Evolutionary conservation across 495 filamentous ascomycete genomes (phyloP).

Genomic region (Entonaema liquescens): DNA sequence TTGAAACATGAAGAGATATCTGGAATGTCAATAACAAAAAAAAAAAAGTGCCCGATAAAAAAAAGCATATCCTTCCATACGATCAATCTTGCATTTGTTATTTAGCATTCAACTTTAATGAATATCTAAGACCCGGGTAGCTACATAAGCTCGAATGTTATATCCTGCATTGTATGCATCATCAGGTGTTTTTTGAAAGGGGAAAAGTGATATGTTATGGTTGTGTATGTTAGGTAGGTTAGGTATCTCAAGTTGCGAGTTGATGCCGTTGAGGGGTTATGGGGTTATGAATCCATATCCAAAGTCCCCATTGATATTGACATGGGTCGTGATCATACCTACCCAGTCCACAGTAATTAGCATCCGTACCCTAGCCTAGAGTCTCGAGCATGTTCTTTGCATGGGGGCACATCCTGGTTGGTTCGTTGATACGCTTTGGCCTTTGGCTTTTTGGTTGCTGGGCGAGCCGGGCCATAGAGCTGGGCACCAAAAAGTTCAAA

Average conservation of each 20-base stretch:
- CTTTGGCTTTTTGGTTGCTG: slow-evolving; percentile 37
- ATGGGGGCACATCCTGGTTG: slow-evolving; percentile 22
- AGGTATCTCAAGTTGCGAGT: slow-evolving; percentile 7
- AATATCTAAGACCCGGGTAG: neutral
- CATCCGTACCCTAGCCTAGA: slow-evolving; percentile 27
- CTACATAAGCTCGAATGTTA: neutral
- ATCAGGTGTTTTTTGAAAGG: neutral
- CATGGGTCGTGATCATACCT: slow-evolving; percentile 31
- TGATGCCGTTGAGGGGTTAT: slow-evolving; percentile 22
- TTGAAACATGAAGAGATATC: slow-evolving; percentile 5
- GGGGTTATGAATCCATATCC: slow-evolving; percentile 17
- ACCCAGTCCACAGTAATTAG: slow-evolving; percentile 20
- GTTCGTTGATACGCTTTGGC: slow-evolving; percentile 36
- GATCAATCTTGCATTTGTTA: neutral
- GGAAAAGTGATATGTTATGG: neutral
- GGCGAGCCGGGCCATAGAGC: neutral
- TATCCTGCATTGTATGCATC: neutral
- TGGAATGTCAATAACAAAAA: slow-evolving; percentile 4
- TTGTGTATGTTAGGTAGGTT: too few species aligned
- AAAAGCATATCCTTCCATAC: neutral
- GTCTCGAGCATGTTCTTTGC: slow-evolving; percentile 40
- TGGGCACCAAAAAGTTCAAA: slow-evolving; percentile 19
- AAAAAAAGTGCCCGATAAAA: slow-evolving; percentile 1
- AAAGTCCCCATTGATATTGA: slow-evolving; percentile 31
- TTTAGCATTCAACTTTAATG: slow-evolving; percentile 4